Evolutionary conservation across 768 basidiomycete species (phyloP).

Genomic region (Cytidiella melzeri): DNA sequence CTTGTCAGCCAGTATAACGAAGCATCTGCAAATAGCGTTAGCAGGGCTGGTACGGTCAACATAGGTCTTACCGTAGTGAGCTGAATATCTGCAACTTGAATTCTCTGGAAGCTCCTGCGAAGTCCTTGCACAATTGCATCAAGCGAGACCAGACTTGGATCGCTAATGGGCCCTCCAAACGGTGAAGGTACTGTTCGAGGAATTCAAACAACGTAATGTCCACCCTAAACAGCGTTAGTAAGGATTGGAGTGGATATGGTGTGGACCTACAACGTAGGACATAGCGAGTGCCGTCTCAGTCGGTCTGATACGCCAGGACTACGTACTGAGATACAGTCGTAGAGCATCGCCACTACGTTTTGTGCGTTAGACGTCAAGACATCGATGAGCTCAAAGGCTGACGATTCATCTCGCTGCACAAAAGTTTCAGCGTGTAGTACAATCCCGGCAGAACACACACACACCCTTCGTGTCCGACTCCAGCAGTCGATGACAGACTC

Average conservation of each 20-base stretch:
- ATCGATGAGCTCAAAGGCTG: conserved; percentile 80
- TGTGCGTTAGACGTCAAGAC: conserved; percentile 79
- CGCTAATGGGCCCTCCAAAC: conserved; percentile 86
- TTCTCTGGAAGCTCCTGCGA: conserved; percentile 57
- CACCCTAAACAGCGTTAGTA: conserved; percentile 36
- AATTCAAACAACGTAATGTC: conserved; percentile 77
- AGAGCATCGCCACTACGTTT: conserved; percentile 81
- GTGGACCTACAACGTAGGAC: conserved; percentile 53
- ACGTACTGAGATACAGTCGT: conserved; percentile 71
- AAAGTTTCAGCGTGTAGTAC: background rate
- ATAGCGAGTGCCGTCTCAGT: conserved; percentile 56
- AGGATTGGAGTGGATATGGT: background rate
- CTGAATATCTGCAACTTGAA: conserved; percentile 70
- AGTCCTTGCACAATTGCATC: conserved; percentile 72
- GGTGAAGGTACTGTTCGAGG: conserved; percentile 76
- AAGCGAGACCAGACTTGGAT: conserved; percentile 88
- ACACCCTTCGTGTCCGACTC: conserved; percentile 50
- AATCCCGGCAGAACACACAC: conserved; percentile 16
- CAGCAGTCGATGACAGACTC: conserved; percentile 83
- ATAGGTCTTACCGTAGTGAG: conserved; percentile 52
- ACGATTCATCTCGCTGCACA: conserved; percentile 24
- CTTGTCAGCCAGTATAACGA: conserved; percentile 76
- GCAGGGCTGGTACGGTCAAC: background rate
- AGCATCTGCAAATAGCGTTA: conserved; percentile 45
- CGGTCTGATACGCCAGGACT: conserved; percentile 51